A percentile compares a stretch with the other conserved stretches of the same genome.
Evolutionary conservation across 371 early-diverging fungal genomes (phyloP).

Genomic region (Lichtheimia hyalospora): DNA sequence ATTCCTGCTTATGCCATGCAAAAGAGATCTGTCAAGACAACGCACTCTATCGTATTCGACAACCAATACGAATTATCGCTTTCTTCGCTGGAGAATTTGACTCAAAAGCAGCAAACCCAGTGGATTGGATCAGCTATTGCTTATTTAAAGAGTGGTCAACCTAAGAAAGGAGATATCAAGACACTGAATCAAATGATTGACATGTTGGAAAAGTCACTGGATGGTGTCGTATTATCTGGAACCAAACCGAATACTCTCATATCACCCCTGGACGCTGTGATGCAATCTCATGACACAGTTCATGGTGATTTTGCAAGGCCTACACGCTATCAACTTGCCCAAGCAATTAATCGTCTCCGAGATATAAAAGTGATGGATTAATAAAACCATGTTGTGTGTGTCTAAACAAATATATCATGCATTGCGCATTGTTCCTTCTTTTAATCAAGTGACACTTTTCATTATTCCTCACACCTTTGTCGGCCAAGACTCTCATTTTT

Average conservation of each 20-base stretch:
- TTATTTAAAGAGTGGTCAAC: not conserved
- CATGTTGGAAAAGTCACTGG: not conserved
- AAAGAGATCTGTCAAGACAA: not conserved
- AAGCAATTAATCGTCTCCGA: conserved; percentile 11
- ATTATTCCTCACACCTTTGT: not conserved
- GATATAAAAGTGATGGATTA: not conserved
- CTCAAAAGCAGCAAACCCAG: not conserved
- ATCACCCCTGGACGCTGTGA: conserved; percentile 3
- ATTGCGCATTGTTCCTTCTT: no score
- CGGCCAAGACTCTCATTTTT: no score
- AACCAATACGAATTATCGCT: not conserved
- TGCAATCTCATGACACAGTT: not conserved
- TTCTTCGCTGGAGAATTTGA: not conserved
- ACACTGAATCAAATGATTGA: not conserved
- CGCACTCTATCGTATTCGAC: not conserved
- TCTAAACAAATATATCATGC: no score
- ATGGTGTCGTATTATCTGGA: not conserved
- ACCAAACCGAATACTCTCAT: not conserved
- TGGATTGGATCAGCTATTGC: conserved; percentile 2
- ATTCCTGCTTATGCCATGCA: not conserved
- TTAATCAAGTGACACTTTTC: not conserved
- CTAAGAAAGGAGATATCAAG: not conserved
- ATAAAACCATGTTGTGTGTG: not conserved
- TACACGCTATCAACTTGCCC: conserved; percentile 6
- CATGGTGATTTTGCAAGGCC: conserved; percentile 6